phyloP scores from a whole-genome alignment of 768 basidiomycete species.

The Suillus subalutaceus region DNA sequence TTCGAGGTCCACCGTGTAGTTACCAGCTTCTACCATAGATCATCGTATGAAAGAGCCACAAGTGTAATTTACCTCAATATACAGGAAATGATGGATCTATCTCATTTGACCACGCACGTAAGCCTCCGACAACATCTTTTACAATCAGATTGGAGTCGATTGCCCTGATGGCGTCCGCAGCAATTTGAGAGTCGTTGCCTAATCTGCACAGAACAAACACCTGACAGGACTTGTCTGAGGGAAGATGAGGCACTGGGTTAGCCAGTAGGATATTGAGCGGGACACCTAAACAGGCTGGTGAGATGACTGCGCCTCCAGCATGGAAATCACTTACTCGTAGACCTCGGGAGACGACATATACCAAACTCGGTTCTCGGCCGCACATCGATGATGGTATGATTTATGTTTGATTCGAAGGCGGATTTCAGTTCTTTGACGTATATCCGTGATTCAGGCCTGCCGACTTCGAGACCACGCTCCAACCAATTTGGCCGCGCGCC shows the following conservation, averaged over 20 bases:
- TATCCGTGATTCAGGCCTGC: slow-evolving; percentile 46
- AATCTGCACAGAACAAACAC: slow-evolving; percentile 76
- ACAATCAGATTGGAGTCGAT: slow-evolving; percentile 37
- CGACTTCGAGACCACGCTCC: slow-evolving; percentile 48
- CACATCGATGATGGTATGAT: slow-evolving; percentile 68
- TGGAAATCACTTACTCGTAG: slow-evolving; percentile 57
- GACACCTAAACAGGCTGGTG: slow-evolving; percentile 55
- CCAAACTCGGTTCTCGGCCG: slow-evolving; percentile 79
- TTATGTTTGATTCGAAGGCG: slow-evolving; percentile 34
- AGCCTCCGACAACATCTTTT: slow-evolving; percentile 79
- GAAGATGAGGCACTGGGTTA: slow-evolving; percentile 54
- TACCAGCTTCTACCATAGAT: slow-evolving; percentile 3
- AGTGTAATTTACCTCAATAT: slow-evolving; percentile 50
- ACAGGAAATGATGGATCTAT: slow-evolving; percentile 80
- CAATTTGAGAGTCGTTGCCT: slow-evolving; percentile 93
- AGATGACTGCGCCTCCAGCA: slow-evolving; percentile 6
- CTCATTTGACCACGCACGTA: slow-evolving; percentile 75
- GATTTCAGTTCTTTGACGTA: slow-evolving; percentile 52
- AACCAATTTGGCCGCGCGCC: slow-evolving; percentile 71
- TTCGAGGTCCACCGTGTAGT: slow-evolving; percentile 7
- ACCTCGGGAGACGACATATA: slow-evolving; percentile 79
- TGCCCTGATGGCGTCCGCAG: slow-evolving; percentile 52
- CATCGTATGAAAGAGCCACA: background rate
- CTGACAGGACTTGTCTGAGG: slow-evolving; percentile 27
- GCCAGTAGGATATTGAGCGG: slow-evolving; percentile 68